phyloP scores from a whole-genome alignment of 2,329 filamentous ascomycete species.

The Knufia fluminis region DNA sequence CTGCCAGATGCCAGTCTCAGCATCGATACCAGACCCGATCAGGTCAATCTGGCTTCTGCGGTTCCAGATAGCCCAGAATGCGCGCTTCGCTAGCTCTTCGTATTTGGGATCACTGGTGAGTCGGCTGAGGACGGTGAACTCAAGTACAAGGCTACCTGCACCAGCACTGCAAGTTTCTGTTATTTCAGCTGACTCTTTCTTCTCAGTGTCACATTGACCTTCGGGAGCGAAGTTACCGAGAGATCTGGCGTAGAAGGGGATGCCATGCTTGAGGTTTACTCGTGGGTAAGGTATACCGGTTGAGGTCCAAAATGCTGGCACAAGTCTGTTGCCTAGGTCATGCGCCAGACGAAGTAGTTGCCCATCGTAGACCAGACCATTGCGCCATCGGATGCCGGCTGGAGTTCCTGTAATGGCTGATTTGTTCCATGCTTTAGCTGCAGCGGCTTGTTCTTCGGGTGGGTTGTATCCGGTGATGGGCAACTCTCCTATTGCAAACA shows the following conservation, averaged over 20 bases:
- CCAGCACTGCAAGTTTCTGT: conserved; percentile 96
- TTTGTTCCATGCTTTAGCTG: conserved; percentile 36
- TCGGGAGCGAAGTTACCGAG: conserved; percentile 49
- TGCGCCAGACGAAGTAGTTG: conserved; percentile 82
- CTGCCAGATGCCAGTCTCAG: conserved; percentile 83
- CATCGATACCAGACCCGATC: conserved; percentile 85
- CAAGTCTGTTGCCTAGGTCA: conserved; percentile 71
- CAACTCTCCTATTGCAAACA: conserved; percentile 84
- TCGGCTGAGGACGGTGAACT: conserved; percentile 83
- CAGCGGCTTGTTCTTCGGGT: conserved; percentile 27
- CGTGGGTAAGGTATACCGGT: conserved; percentile 92
- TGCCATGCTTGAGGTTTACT: conserved; percentile 81
- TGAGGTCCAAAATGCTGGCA: conserved; percentile 84
- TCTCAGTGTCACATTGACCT: conserved; percentile 17
- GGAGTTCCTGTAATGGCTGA: conserved; percentile 15
- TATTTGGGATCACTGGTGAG: conserved; percentile 81
- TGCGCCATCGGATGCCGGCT: conserved; percentile 57
- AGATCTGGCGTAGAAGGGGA: conserved; percentile 85
- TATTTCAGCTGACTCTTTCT: conserved; percentile 47
- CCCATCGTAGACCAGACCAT: conserved; percentile 74
- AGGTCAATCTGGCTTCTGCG: conserved; percentile 75
- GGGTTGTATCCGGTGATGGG: conserved; percentile 73
- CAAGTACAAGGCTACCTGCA: conserved; percentile 87
- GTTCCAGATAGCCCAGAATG: conserved; percentile 96
- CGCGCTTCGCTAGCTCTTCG: conserved; percentile 78